Conservation (phyloP, 352 stramenopile species). For the Globisporangium irregulare region DNA sequence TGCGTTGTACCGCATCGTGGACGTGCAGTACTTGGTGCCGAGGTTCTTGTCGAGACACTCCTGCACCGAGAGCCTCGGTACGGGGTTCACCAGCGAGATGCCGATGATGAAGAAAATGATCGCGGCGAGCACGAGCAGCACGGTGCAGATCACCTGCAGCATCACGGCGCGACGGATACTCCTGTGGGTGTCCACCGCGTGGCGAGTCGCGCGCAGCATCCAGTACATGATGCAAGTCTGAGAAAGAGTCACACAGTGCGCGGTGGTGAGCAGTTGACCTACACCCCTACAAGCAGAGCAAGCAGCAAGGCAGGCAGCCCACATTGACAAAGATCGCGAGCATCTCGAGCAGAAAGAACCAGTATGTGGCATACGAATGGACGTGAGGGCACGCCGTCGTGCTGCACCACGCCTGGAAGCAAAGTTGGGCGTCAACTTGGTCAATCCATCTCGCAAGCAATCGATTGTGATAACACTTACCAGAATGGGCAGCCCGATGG, state of each 20-base stretch:
- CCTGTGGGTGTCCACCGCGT: background rate
- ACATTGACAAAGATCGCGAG: conserved; percentile 38
- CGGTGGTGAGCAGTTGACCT: too few relatives aligned
- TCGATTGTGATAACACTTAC: conserved; percentile 7
- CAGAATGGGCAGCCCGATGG: conserved; percentile 41
- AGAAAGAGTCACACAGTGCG: too few relatives aligned
- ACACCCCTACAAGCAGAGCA: too few relatives aligned
- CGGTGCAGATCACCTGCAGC: conserved; percentile 23
- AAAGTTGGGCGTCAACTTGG: too few relatives aligned
- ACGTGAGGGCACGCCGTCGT: conserved; percentile 25
- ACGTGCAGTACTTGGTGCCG: conserved; percentile 33
- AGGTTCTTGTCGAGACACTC: conserved; percentile 30
- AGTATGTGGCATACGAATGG: conserved; percentile 31
- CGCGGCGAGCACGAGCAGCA: conserved; percentile 21
- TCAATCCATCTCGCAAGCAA: too few relatives aligned
- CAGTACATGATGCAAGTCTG: conserved; percentile 37
- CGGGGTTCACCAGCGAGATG: conserved; percentile 9
- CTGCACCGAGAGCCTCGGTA: conserved; percentile 15
- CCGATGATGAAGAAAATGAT: conserved; percentile 25
- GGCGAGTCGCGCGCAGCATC: conserved; percentile 21
- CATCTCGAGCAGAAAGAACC: conserved; percentile 41
- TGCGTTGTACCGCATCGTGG: conserved; percentile 30
- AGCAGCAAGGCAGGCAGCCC: too few relatives aligned
- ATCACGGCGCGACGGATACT: conserved; percentile 20
- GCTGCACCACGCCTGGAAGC: conserved; percentile 24